Evolutionary conservation across 2,329 filamentous ascomycete species (phyloP).

Genomic region (Paecilomyces fulvus): DNA sequence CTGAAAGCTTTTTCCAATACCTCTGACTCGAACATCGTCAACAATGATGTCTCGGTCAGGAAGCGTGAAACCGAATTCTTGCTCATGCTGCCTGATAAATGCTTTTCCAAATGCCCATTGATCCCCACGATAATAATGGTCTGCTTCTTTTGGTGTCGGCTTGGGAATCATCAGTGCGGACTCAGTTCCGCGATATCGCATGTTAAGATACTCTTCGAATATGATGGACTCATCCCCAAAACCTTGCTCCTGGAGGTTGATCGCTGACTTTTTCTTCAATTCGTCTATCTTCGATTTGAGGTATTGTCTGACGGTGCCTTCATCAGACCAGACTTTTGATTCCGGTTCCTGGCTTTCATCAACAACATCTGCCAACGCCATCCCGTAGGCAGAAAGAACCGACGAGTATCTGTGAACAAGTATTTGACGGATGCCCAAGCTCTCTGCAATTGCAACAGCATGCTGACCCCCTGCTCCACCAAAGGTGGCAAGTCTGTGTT

Average conservation of each 20-base stretch:
- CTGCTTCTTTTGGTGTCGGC: conserved; percentile 54
- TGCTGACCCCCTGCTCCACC: conserved; percentile 87
- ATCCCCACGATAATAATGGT: conserved; percentile 53
- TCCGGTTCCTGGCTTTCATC: conserved; percentile 71
- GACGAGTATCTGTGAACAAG: conserved; percentile 81
- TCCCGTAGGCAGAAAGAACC: conserved; percentile 82
- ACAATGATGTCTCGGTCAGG: conserved; percentile 80
- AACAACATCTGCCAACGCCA: conserved; percentile 82
- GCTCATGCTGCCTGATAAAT: conserved; percentile 78
- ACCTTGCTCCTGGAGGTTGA: conserved; percentile 64
- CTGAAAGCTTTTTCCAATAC: conserved; percentile 81
- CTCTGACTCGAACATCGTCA: conserved; percentile 79
- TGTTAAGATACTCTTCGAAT: conserved; percentile 89
- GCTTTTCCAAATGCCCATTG: conserved; percentile 77
- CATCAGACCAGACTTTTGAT: conserved; percentile 51
- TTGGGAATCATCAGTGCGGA: conserved; percentile 84
- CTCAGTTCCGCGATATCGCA: conserved; percentile 85
- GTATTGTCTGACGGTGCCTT: conserved; percentile 49
- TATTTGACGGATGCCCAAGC: conserved; percentile 72
- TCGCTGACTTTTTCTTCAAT: conserved; percentile 65
- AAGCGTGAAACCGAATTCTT: conserved; percentile 88
- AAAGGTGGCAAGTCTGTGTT: conserved; percentile 77
- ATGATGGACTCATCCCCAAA: conserved; percentile 66
- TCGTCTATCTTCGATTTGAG: conserved; percentile 68
- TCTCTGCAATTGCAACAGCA: conserved; percentile 80